A percentile compares a stretch with the other conserved stretches of the same genome.
Evolutionary conservation across 352 stramenopile genomes (phyloP).

Genomic region (Phytopythium delawarense): DNA sequence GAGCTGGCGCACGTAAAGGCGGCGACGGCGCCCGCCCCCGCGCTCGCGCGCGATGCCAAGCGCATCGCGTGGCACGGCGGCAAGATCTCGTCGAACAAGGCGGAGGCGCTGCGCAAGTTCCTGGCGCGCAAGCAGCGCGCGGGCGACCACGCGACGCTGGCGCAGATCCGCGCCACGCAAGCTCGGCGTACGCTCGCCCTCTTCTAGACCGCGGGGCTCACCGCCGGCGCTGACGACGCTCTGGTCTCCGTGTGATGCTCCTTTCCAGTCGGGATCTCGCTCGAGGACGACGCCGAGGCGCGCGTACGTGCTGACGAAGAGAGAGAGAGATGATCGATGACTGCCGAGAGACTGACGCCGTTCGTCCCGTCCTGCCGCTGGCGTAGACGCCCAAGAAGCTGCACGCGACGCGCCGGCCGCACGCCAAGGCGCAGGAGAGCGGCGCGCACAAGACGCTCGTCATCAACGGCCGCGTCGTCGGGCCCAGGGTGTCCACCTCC

Average conservation of each 20-base stretch:
- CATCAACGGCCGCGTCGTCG: constrained; percentile 63
- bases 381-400: constrained; percentile 28
- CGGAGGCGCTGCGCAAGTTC: constrained; percentile 83
- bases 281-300: constrained; percentile 8
- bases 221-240: not conserved
- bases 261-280: constrained; percentile 16
- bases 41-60: constrained; percentile 13
- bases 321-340: constrained; percentile 10
- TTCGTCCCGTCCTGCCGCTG: no score
- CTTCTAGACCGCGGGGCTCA: not conserved
- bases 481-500: constrained; percentile 24
- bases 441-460: constrained; percentile 33
- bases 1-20: constrained; percentile 71
- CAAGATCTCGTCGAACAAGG: constrained; percentile 83
- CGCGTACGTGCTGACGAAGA: not conserved
- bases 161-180: constrained; percentile 48
- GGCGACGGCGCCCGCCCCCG: constrained; percentile 24
- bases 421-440: constrained; percentile 38
- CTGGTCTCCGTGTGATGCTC: not conserved
- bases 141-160: constrained; percentile 36
- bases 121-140: constrained; percentile 65
- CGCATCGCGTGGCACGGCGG: constrained; percentile 77
- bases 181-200: constrained; percentile 26
- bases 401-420: constrained; percentile 35
- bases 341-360: not conserved